A percentile compares a stretch with the other conserved stretches of the same genome.
These are phyloP conservation scores for Populus hybrid DNA, from an alignment of 441 rosid species.

Conservation along the genomic window DNA sequence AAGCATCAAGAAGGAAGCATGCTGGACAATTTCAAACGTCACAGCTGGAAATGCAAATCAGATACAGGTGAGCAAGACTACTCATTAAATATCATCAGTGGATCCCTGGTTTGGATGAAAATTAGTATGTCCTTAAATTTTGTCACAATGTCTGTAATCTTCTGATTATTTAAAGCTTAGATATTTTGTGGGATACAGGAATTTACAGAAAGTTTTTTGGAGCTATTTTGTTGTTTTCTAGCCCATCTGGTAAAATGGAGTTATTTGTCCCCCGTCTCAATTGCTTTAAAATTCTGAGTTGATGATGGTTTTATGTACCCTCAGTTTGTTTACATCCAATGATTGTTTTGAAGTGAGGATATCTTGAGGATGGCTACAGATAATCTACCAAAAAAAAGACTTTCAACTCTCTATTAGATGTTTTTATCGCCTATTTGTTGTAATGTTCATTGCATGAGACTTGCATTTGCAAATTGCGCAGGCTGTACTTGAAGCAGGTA, in stretches of 20 bases:
- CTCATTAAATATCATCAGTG: conserved; percentile 10
- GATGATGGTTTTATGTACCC: neutral
- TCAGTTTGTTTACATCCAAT: neutral
- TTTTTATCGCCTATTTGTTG: conserved; percentile 7
- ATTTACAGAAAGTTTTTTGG: neutral
- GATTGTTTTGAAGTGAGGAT: conserved; percentile 2
- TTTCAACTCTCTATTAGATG: neutral
- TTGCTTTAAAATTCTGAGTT: conserved; percentile 38
- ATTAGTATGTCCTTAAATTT: neutral
- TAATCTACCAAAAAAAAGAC: neutral
- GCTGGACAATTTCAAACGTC: conserved; percentile 92
- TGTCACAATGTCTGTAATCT: neutral
- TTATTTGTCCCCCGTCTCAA: conserved; percentile 7
- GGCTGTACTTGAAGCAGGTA: conserved; percentile 66
- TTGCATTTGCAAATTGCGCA: conserved; percentile 21
- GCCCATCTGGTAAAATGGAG: neutral
- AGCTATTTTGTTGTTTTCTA: neutral
- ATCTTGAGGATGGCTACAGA: neutral
- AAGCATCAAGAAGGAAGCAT: conserved; percentile 85
- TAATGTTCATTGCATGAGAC: neutral
- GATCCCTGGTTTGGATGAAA: conserved; percentile 25
- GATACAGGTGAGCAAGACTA: conserved; percentile 55
- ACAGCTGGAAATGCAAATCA: conserved; percentile 88
- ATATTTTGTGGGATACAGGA: neutral
- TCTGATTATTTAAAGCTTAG: neutral